These are phyloP conservation scores for Aspergillus steynii DNA, from an alignment of 495 filamentous ascomycete species.

Conservation along the genomic window DNA sequence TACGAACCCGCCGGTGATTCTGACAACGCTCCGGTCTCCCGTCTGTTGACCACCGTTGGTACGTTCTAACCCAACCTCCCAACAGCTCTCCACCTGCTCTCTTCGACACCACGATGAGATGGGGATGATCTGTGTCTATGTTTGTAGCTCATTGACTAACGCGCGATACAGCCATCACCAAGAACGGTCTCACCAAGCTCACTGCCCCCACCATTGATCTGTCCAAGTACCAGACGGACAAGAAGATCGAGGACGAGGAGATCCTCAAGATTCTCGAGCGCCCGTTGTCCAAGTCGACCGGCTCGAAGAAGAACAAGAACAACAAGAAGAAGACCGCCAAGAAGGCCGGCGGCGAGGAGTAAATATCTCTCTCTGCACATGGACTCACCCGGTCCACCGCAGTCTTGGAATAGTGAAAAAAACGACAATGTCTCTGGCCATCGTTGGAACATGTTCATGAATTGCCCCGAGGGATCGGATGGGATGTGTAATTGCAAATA, in stretches of 20 bases:
- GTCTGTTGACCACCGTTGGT: constrained; percentile 91
- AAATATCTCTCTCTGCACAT: constrained; percentile 24
- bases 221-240: constrained; percentile 82
- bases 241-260: constrained; percentile 96
- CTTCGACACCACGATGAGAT: background rate
- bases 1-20: constrained; percentile 96
- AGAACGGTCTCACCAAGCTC: constrained; percentile 89
- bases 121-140: background rate
- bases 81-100: background rate
- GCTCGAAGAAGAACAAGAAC: constrained; percentile 71
- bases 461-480: constrained; percentile 8
- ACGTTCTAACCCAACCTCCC: constrained; percentile 35
- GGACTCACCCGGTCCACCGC: constrained; percentile 10
- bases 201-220: constrained; percentile 74
- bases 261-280: constrained; percentile 89
- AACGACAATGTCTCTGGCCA: constrained; percentile 10
- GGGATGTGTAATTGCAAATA: constrained; percentile 7
- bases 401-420: constrained; percentile 14
- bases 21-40: constrained; percentile 76
- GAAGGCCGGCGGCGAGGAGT: constrained; percentile 67
- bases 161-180: constrained; percentile 78
- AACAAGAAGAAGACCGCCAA: constrained; percentile 92
- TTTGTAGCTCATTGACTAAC: background rate
- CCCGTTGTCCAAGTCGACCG: constrained; percentile 73
- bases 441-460: constrained; percentile 10